Evolutionary conservation across 441 rosid species (phyloP), one percentile per base, ranked within the genome.

Genomic region (Pelargonium australe): DNA sequence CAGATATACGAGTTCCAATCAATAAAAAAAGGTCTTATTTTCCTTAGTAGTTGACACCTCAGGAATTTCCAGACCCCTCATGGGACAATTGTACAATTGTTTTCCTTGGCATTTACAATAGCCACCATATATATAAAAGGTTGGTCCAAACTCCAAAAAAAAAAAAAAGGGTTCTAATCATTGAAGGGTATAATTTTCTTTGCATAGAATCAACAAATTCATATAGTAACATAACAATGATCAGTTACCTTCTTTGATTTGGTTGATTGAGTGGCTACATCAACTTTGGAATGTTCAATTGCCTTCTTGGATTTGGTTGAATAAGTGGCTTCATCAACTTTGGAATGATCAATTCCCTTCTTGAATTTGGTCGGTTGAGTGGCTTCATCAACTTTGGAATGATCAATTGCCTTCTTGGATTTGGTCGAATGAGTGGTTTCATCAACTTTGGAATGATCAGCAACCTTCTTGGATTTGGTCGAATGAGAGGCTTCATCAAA

Each of bases 401-500:
- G 67, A 66, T 11, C 12, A 49, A n/a, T 65, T 84, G 80, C 88
- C 89, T 85, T 77, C 41, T 34, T 25, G 31, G 31, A 25, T 25
- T 25, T 25, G 31, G 31, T 25, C 2, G 31, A 25, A 25, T 25
- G 31, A 25, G 31, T 25, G 31, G 3, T 2, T 25, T 25, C 31
- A 25, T 25, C 31, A 25, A 25, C 3, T 25, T 25, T 25, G 31
- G 31, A 25, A 25, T 25, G 31, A 25, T 25, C 8, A 11, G 16
- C 43, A 65, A 69, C 77, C 77, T 74, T 60, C 65, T 76, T 63
- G 65, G 69, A 65, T 68, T 73, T 81, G 72, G 75, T 80, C 20
- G 55, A 73, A 17, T 64, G 75, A 64, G 57, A 72, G 69, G 74
- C 75, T 73, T 85, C 83, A 51, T 71, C 77, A 62, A 87, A 85